Percentiles rank a stretch among this genome's conserved stretches.
phyloP scores from a whole-genome alignment of 75 land plant species.

The Pseudotsuga menziesii region DNA sequence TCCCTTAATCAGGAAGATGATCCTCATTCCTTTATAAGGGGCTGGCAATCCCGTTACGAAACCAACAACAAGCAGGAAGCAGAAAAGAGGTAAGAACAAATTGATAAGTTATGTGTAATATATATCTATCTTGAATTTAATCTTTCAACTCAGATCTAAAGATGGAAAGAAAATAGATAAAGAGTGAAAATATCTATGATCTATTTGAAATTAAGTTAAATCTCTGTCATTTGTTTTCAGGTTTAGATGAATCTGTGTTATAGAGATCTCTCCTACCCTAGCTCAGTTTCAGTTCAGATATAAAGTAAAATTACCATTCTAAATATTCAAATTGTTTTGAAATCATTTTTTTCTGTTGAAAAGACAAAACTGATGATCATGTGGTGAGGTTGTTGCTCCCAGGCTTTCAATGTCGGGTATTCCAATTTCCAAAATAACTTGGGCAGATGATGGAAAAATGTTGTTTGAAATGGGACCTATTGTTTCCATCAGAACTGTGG shows the following conservation, averaged over 20 bases:
- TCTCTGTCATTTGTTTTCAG: too few relatives aligned
- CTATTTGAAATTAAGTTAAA: too few relatives aligned
- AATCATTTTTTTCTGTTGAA: too few relatives aligned
- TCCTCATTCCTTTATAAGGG: slow-evolving; percentile 14
- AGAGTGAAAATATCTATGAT: too few relatives aligned
- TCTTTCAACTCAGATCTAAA: too few relatives aligned
- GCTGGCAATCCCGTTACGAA: background rate
- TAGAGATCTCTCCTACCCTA: too few relatives aligned
- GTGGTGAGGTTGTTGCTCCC: background rate
- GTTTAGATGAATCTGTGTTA: too few relatives aligned
- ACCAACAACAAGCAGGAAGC: background rate
- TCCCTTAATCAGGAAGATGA: background rate
- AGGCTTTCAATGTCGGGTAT: background rate
- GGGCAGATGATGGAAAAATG: background rate
- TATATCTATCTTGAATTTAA: background rate
- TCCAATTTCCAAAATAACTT: background rate
- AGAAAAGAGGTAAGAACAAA: background rate
- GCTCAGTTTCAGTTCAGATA: too few relatives aligned
- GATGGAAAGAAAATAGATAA: too few relatives aligned
- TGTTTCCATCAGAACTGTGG: too few relatives aligned
- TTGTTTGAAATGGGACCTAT: background rate
- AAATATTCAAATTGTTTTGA: too few relatives aligned
- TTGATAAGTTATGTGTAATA: background rate
- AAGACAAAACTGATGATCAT: background rate
- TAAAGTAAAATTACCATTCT: too few relatives aligned